Evolutionary conservation across 495 filamentous ascomycete species (phyloP).

Genomic region (Penicillium pancosmium): DNA sequence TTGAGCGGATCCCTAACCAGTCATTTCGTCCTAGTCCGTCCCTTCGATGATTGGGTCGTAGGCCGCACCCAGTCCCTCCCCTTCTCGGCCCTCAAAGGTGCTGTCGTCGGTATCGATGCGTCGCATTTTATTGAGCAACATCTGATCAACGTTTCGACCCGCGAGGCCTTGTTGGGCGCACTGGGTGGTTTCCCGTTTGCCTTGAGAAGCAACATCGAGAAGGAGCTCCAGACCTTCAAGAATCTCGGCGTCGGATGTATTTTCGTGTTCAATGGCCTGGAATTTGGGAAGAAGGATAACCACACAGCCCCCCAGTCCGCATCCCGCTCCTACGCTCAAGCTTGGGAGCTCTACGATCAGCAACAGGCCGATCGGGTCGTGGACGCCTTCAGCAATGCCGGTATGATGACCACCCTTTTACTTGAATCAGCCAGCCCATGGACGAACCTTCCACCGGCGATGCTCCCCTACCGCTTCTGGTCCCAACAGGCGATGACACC

Average conservation of each 20-base stretch:
- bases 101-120: slow-evolving; percentile 83
- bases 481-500: slow-evolving; percentile 24
- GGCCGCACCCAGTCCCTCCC: slow-evolving; percentile 55
- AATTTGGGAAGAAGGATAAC: slow-evolving; percentile 70
- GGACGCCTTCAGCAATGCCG: slow-evolving; percentile 76
- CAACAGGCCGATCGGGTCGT: slow-evolving; percentile 78
- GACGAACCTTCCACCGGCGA: slow-evolving; percentile 4
- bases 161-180: slow-evolving; percentile 86
- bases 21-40: slow-evolving; percentile 48
- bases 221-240: slow-evolving; percentile 69
- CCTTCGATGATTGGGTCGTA: slow-evolving; percentile 61
- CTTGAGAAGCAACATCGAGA: slow-evolving; percentile 67
- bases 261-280: slow-evolving; percentile 90
- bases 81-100: slow-evolving; percentile 67
- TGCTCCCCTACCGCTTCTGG: neutral
- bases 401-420: slow-evolving; percentile 51
- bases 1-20: slow-evolving; percentile 13
- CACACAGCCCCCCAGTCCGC: slow-evolving; percentile 49
- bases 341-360: slow-evolving; percentile 87
- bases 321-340: slow-evolving; percentile 54
- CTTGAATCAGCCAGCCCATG: slow-evolving; percentile 5
- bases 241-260: slow-evolving; percentile 64
- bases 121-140: slow-evolving; percentile 81
- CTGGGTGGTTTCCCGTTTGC: slow-evolving; percentile 88
- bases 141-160: slow-evolving; percentile 64